These are phyloP conservation scores for Phytophthora pisi DNA, from an alignment of 352 stramenopile genomes.

Conservation along the genomic window DNA sequence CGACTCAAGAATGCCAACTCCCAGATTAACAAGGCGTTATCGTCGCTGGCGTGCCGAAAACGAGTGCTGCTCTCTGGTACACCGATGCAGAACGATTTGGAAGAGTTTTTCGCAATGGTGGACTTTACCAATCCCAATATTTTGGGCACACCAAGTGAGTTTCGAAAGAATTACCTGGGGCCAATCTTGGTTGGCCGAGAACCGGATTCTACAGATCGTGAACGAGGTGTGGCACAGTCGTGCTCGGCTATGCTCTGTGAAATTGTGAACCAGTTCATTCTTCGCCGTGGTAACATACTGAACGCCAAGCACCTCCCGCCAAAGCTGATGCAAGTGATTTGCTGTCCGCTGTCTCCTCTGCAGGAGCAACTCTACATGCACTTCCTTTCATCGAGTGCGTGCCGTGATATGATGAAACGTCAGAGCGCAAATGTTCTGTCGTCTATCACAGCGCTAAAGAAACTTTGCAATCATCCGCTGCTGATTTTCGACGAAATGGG, in stretches of 20 bases:
- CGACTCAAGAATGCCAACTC: slow-evolving; percentile 98
- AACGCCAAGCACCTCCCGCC: slow-evolving; percentile 98
- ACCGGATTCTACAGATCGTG: slow-evolving; percentile 88
- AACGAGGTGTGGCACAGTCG: slow-evolving; percentile 69
- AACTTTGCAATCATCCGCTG: slow-evolving; percentile 98
- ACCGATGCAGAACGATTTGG: slow-evolving; percentile 98
- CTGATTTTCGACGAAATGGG: slow-evolving; percentile 92
- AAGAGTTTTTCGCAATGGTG: slow-evolving; percentile 99
- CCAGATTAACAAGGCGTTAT: slow-evolving; percentile 88
- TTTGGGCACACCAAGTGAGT: slow-evolving; percentile 85
- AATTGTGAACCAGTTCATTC: slow-evolving; percentile 99
- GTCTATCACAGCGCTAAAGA: slow-evolving; percentile 94
- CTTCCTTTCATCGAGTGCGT: slow-evolving; percentile 94
- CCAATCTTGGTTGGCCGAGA: slow-evolving; percentile 91
- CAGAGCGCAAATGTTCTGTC: slow-evolving; percentile 91
- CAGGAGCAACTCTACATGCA: slow-evolving; percentile 97
- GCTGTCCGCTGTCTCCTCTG: slow-evolving; percentile 95
- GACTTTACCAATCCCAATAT: slow-evolving; percentile 91
- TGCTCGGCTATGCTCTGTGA: slow-evolving; percentile 96
- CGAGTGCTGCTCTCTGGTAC: slow-evolving; percentile 97
- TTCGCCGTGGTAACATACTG: slow-evolving; percentile 97
- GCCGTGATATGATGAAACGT: slow-evolving; percentile 95
- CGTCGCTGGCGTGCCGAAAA: slow-evolving; percentile 86
- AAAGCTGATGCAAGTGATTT: slow-evolving; percentile 99
- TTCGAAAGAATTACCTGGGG: slow-evolving; percentile 92